Evolutionary conservation across 2,329 filamentous ascomycete species (phyloP).

Genomic region (Colletotrichum destructivum): DNA sequence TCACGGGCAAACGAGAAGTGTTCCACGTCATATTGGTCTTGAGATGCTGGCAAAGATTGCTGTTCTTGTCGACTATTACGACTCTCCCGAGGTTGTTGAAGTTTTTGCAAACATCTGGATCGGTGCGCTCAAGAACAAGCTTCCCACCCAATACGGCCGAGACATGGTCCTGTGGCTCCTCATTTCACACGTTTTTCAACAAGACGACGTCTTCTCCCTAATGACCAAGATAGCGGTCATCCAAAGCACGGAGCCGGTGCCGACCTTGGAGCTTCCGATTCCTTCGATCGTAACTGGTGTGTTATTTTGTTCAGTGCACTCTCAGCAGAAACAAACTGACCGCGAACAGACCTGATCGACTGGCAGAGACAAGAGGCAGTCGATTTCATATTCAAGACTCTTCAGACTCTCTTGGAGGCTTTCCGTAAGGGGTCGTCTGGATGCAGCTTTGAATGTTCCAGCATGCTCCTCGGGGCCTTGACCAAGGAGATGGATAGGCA

Average conservation of each 20-base stretch:
- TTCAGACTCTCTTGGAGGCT: not conserved
- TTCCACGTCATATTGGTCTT: conserved; percentile 44
- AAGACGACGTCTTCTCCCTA: not conserved
- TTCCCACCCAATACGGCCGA: conserved; percentile 16
- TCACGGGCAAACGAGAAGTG: conserved; percentile 46
- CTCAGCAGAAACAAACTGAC: too few species aligned
- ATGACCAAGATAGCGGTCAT: conserved; percentile 38
- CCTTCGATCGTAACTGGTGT: not conserved
- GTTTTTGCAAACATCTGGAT: conserved; percentile 43
- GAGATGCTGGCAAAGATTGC: conserved; percentile 49
- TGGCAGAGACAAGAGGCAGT: not conserved
- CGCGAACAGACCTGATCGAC: not conserved
- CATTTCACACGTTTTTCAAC: conserved; percentile 43
- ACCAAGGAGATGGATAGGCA: not conserved
- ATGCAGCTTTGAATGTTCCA: not conserved
- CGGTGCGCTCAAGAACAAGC: not conserved
- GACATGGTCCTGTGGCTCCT: conserved; percentile 36
- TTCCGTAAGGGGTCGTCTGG: fast-evolving
- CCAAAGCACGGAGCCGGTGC: not conserved
- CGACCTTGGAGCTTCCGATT: not conserved
- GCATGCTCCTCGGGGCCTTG: not conserved
- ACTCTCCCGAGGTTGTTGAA: conserved; percentile 47
- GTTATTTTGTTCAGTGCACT: not conserved
- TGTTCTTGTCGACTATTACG: conserved; percentile 50
- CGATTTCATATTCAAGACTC: not conserved